Percentiles rank a stretch among this genome's conserved stretches.
Evolutionary conservation across 164 flowering plant genomes (phyloP).

Genomic region (Tinospora cordifolia): DNA sequence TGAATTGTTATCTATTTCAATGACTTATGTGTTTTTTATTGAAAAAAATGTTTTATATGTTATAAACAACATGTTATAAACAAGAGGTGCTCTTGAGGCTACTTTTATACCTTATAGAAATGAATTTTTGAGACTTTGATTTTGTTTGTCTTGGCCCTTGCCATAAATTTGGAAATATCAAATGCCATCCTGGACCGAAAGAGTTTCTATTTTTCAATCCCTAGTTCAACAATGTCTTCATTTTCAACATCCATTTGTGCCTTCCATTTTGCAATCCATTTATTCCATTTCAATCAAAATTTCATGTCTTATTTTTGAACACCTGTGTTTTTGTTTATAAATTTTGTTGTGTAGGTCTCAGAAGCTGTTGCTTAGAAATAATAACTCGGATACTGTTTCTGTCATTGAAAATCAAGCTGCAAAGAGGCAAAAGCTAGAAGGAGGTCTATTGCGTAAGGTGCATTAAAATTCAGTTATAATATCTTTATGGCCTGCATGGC

Average conservation of each 20-base stretch:
- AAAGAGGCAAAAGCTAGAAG: conserved; percentile 92
- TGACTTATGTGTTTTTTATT: no score
- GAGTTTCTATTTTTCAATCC: no score
- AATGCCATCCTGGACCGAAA: no score
- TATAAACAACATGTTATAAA: no score
- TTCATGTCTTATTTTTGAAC: not conserved
- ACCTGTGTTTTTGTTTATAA: not conserved
- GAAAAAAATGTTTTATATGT: no score
- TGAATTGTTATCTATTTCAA: no score
- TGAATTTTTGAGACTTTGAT: no score
- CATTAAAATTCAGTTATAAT: conserved; percentile 1
- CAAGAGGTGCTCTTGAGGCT: no score
- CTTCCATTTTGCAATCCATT: not conserved
- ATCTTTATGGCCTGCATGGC: not conserved
- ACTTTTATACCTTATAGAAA: no score
- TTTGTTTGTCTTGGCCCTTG: not conserved
- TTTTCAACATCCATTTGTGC: not conserved
- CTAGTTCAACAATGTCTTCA: not conserved
- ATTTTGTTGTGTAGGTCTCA: conserved; percentile 36
- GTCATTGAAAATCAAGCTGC: conserved; percentile 66
- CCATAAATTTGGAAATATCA: not conserved
- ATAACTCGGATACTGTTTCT: conserved; percentile 24
- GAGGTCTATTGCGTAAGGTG: conserved; percentile 78
- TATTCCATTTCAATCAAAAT: not conserved
- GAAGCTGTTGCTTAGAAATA: conserved; percentile 22